phyloP scores from a whole-genome alignment of 2,329 filamentous ascomycete genomes.

The Aspergillus flavus region DNA sequence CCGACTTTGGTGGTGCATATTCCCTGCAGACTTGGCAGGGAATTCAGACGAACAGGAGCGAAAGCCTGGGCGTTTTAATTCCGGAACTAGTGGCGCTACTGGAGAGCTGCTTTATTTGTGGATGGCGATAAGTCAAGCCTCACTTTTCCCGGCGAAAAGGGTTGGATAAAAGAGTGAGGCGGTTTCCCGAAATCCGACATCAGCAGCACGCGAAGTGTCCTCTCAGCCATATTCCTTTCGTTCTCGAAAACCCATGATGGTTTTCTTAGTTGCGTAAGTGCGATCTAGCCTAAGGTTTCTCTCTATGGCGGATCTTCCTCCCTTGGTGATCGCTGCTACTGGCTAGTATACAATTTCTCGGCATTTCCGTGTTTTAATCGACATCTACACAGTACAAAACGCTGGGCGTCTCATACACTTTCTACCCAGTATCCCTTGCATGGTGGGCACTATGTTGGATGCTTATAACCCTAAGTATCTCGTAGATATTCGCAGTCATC shows the following conservation, averaged over 20 bases:
- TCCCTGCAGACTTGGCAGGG: constrained; percentile 19
- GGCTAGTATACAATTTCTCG: not conserved
- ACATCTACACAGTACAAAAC: not conserved
- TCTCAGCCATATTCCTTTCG: constrained; percentile 13
- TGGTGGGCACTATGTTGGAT: constrained; percentile 9
- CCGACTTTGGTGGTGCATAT: constrained; percentile 24
- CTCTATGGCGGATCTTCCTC: constrained; percentile 8
- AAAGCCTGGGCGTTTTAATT: constrained; percentile 10
- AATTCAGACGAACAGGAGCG: constrained; percentile 12
- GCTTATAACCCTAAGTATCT: constrained; percentile 17
- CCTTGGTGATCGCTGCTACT: constrained; percentile 10
- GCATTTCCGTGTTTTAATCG: not conserved
- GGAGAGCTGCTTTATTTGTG: constrained; percentile 18
- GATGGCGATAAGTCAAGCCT: constrained; percentile 24
- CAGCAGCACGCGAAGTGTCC: constrained; percentile 17
- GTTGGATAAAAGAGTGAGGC: constrained; percentile 42
- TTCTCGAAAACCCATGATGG: constrained; percentile 11
- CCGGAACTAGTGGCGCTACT: constrained; percentile 10
- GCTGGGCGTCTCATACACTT: not conserved
- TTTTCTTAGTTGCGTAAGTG: constrained; percentile 13
- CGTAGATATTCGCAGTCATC: constrained; percentile 8
- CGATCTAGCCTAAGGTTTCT: constrained; percentile 10
- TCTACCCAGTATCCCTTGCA: constrained; percentile 14
- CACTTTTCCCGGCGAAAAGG: constrained; percentile 29
- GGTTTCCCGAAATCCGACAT: constrained; percentile 29